Conservation (phyloP, 768 basidiomycete species). For the Leucocoprinus leucothites region DNA sequence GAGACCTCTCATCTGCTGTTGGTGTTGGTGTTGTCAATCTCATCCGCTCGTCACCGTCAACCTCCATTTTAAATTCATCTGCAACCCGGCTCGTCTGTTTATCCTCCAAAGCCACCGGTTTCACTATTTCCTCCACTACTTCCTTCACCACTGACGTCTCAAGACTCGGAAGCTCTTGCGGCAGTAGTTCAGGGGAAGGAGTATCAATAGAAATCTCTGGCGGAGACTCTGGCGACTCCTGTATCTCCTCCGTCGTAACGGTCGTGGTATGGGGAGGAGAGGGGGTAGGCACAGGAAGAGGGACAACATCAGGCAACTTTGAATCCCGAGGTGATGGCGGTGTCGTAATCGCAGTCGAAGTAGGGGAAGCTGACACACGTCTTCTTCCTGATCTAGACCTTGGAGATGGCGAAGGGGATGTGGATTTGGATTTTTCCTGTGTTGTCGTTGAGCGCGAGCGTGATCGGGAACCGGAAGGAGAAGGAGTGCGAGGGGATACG, state of each 20-base stretch:
- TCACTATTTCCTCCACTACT: no score
- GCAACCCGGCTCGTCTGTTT: no score
- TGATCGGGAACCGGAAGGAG: no score
- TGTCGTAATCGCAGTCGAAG: neutral
- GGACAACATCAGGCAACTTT: conserved; percentile 5
- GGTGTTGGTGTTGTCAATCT: neutral
- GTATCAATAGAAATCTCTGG: conserved; percentile 8
- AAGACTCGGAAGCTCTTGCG: no score
- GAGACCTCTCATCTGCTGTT: neutral
- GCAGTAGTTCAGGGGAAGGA: conserved; percentile 6
- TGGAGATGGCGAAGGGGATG: no score
- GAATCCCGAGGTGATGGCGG: conserved; percentile 7
- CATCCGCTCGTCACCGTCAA: no score
- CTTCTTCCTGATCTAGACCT: neutral
- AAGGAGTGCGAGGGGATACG: no score
- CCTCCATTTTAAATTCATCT: no score
- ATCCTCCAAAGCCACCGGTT: no score
- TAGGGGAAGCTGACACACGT: neutral
- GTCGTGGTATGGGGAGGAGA: no score
- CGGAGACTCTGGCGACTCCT: conserved; percentile 13
- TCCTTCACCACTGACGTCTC: no score
- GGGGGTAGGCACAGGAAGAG: neutral
- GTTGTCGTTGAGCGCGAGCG: neutral
- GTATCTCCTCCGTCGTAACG: neutral
- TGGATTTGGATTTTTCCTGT: no score